Percentiles rank a stretch among this genome's conserved stretches.
Conservation (phyloP, 495 filamentous ascomycete species). For the Darksidea phi region DNA sequence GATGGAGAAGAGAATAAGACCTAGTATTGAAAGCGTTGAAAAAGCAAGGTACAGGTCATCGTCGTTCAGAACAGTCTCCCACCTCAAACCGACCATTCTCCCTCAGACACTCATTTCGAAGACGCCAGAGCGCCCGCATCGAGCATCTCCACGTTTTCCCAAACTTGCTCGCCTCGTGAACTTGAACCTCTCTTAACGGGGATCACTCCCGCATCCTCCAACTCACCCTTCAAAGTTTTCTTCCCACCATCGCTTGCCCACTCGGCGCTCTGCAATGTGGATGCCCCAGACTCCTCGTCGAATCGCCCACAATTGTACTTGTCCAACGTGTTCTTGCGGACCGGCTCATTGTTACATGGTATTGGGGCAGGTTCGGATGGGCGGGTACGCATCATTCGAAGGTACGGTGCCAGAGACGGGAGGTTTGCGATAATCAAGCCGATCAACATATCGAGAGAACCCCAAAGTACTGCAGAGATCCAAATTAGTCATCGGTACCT, state of each 20-base stretch:
- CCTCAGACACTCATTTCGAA: neutral
- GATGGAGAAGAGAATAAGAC: neutral
- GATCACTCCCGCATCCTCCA: neutral
- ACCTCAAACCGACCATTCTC: neutral
- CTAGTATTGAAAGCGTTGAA: neutral
- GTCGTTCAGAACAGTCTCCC: neutral
- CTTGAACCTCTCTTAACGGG: neutral
- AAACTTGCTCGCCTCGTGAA: neutral
- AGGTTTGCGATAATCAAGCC: neutral
- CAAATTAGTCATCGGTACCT: neutral
- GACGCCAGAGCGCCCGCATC: neutral
- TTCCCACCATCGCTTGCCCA: neutral
- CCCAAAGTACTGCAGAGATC: neutral
- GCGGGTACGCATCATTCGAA: neutral
- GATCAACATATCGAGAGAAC: neutral
- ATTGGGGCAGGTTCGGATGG: neutral
- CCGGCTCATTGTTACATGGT: neutral
- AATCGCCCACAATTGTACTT: neutral
- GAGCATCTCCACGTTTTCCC: neutral
- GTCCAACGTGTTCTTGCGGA: neutral
- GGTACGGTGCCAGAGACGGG: neutral
- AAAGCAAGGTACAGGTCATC: neutral
- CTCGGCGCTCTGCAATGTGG: neutral
- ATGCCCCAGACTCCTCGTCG: neutral
- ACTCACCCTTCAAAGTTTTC: neutral